A percentile compares a stretch with the other conserved stretches of the same genome.
Evolutionary conservation across 2,329 filamentous ascomycete species (phyloP).

Genomic region (Bipolaris oryzae): DNA sequence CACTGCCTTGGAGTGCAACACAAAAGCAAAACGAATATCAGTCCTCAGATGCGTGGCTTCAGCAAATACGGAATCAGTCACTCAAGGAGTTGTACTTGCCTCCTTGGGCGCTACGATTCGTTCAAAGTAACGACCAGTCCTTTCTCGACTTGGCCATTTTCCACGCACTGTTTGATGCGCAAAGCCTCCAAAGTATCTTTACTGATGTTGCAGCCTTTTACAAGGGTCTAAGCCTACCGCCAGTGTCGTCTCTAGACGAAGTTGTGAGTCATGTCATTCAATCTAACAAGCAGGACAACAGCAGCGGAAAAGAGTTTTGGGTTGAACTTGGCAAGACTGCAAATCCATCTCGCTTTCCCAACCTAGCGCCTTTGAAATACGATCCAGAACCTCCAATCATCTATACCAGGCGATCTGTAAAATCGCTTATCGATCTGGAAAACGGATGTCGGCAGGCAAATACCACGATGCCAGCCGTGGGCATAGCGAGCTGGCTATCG

Average conservation of each 20-base stretch:
- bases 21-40: not conserved
- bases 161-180: constrained; percentile 86
- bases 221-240: constrained; percentile 28
- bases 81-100: constrained; percentile 58
- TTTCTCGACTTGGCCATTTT: constrained; percentile 65
- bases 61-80: constrained; percentile 35
- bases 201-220: constrained; percentile 60
- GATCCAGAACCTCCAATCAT: constrained; percentile 45
- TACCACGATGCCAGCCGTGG: constrained; percentile 76
- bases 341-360: constrained; percentile 74
- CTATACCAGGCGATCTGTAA: constrained; percentile 46
- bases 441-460: constrained; percentile 61
- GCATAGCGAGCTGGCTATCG: constrained; percentile 79
- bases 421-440: constrained; percentile 59
- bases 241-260: constrained; percentile 47
- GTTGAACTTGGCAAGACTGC: constrained; percentile 57
- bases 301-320: constrained; percentile 66
- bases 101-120: constrained; percentile 67
- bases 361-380: constrained; percentile 67
- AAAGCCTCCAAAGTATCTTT: constrained; percentile 71
- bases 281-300: constrained; percentile 38
- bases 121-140: constrained; percentile 30
- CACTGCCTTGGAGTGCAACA: constrained; percentile 44
- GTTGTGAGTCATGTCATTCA: constrained; percentile 55
- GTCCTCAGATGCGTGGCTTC: constrained; percentile 32